phyloP scores from a whole-genome alignment of 1,139 yeast genomes.

The Yamadazyma friedrichii region DNA sequence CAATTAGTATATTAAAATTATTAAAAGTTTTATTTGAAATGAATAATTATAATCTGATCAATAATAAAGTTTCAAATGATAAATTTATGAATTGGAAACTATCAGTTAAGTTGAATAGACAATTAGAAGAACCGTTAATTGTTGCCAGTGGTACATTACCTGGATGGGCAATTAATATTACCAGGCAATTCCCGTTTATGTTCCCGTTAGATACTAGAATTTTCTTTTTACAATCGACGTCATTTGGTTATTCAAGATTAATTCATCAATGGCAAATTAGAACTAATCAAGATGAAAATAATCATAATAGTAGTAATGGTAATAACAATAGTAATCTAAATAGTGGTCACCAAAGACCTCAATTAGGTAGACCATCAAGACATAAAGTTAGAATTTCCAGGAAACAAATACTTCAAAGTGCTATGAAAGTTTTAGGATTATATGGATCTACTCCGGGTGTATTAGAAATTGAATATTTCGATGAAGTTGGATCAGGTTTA shows the following conservation, averaged over 20 bases:
- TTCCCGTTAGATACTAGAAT: slow-evolving; percentile 84
- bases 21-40: slow-evolving; percentile 53
- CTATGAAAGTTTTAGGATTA: slow-evolving; percentile 71
- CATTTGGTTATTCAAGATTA: slow-evolving; percentile 86
- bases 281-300: slow-evolving; percentile 40
- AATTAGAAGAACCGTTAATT: slow-evolving; percentile 84
- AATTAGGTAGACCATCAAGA: slow-evolving; percentile 74
- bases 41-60: slow-evolving; percentile 35
- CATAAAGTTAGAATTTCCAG: slow-evolving; percentile 82
- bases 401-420: slow-evolving; percentile 69
- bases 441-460: slow-evolving; percentile 81
- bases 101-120: slow-evolving; percentile 83
- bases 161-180: slow-evolving; percentile 74
- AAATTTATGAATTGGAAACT: slow-evolving; percentile 76
- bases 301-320: slow-evolving; percentile 13
- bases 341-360: slow-evolving; percentile 27
- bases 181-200: slow-evolving; percentile 74
- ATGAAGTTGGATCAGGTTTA: slow-evolving; percentile 93
- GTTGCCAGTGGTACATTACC: slow-evolving; percentile 90
- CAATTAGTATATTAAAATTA: slow-evolving; percentile 53
- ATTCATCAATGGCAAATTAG: slow-evolving; percentile 75
- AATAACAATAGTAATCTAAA: slow-evolving; percentile 6
- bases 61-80: slow-evolving; percentile 27
- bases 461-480: slow-evolving; percentile 83
- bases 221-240: slow-evolving; percentile 78